Conservation (phyloP, 768 basidiomycete species). For the Mycena indigotica region DNA sequence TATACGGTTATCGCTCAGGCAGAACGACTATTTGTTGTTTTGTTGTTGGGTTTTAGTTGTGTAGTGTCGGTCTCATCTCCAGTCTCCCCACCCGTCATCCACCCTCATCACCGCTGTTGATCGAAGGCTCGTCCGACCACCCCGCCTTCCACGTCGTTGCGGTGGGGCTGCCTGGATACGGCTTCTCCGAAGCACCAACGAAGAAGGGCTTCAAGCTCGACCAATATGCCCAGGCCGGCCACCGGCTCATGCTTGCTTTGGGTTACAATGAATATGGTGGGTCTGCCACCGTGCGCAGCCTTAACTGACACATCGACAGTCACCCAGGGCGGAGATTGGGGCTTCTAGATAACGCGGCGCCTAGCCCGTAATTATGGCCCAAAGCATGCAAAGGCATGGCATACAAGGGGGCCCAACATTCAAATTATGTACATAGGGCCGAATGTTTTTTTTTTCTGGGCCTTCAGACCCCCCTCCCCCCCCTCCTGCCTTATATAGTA, state of each 20-base stretch:
- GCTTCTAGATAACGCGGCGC: slow-evolving; percentile 33
- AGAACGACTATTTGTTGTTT: too few relatives aligned
- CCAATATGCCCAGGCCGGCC: slow-evolving; percentile 48
- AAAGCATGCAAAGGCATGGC: slow-evolving; percentile 46
- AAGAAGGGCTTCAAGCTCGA: slow-evolving; percentile 49
- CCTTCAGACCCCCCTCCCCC: too few relatives aligned
- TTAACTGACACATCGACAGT: too few relatives aligned
- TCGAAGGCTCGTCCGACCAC: slow-evolving; percentile 39
- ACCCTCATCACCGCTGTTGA: slow-evolving; percentile 19
- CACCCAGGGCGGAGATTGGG: not conserved
- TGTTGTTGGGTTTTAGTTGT: too few relatives aligned
- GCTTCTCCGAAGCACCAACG: slow-evolving; percentile 59
- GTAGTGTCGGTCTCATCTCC: too few relatives aligned
- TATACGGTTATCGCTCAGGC: too few relatives aligned
- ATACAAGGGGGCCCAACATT: too few relatives aligned
- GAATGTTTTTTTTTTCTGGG: too few relatives aligned
- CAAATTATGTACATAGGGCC: too few relatives aligned
- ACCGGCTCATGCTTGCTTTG: slow-evolving; percentile 40
- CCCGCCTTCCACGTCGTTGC: slow-evolving; percentile 69
- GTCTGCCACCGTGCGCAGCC: too few relatives aligned
- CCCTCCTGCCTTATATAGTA: too few relatives aligned
- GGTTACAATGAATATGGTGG: slow-evolving; percentile 41
- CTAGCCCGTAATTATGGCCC: slow-evolving; percentile 35
- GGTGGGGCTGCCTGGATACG: slow-evolving; percentile 59
- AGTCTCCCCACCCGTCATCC: too few relatives aligned